Base-by-base conservation (phyloP, 75 land plant species). In the Picea glauca region DNA sequence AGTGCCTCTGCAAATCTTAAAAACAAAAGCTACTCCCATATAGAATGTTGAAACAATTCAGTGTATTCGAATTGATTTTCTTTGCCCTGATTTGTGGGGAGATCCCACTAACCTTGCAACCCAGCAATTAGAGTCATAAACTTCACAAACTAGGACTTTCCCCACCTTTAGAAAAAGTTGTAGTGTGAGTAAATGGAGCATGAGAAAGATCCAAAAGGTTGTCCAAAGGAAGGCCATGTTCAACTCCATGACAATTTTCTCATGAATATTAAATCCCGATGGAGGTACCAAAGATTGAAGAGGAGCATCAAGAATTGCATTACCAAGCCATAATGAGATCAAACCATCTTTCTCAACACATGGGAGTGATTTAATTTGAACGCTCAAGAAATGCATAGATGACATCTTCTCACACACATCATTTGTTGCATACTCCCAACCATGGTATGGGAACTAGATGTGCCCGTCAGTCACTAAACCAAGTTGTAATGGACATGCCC, bases 351-450 rank as follows among this genome's bases (percentile, higher is more conserved):
- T 82, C 79, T 94, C 98, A 58, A 93, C 85, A 77, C 99, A 94
- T 23, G 99, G 99, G 23, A 93, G 75, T 18, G 98, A 90, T 18
- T 78, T 84, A 54, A 94, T 87, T 58, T 83, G 87, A 26, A 93
- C 89, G 77, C 87, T 79, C 63, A 91, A 79, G 62, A 87, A 80
- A 70, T 78, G 74, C 8, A 98, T 94, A 1, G 98, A 96, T 50
- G 99, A 95, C 98, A 96, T 96, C 84, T 94, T 96, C 86, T 94
- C 91, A 79, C 99, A 96, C 78, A 81, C 87, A 20, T 95, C 99
- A 85, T 89, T 87, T 4, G 98, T 94, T 58, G 90, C 66, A 83
- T 94, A 96, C 74, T 91, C 98, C 99, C 99, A 96, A n/a, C 99
- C 99, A 79, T 96, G 99, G 75, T 96, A 96, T 62, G 99, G 98